Evolutionary conservation across 2,329 filamentous ascomycete species (phyloP).

Genomic region (Penicillium sp.): DNA sequence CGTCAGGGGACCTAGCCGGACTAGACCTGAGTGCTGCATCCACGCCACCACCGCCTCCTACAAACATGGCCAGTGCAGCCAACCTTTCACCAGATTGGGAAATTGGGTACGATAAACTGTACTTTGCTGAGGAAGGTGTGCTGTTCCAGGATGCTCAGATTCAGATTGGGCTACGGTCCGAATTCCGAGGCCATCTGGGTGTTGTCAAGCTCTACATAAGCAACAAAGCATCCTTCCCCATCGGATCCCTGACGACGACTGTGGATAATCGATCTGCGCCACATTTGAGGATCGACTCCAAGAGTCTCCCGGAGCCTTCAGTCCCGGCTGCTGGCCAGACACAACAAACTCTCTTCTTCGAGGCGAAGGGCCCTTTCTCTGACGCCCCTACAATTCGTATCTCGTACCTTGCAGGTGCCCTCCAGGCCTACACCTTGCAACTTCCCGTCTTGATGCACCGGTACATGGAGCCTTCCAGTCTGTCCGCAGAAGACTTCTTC

Average conservation of each 20-base stretch:
- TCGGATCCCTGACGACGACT: conserved; percentile 93
- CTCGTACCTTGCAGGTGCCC: conserved; percentile 88
- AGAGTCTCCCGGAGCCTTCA: conserved; percentile 82
- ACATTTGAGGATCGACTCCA: conserved; percentile 83
- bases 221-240: conserved; percentile 84
- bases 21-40: conserved; percentile 74
- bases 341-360: conserved; percentile 94
- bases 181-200: conserved; percentile 94
- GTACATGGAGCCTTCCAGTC: conserved; percentile 91
- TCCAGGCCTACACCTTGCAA: conserved; percentile 91
- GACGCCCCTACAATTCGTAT: conserved; percentile 87
- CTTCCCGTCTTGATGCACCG: conserved; percentile 89
- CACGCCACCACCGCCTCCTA: conserved; percentile 63
- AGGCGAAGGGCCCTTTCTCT: conserved; percentile 78
- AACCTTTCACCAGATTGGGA: conserved; percentile 97
- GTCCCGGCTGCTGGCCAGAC: conserved; percentile 77
- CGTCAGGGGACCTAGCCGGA: conserved; percentile 74
- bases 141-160: conserved; percentile 95
- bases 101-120: conserved; percentile 79
- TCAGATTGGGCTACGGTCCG: conserved; percentile 87
- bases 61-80: conserved; percentile 88
- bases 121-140: conserved; percentile 81
- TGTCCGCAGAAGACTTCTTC: conserved; percentile 93
- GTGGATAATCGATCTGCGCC: conserved; percentile 71
- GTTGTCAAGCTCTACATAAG: conserved; percentile 95